phyloP scores from a whole-genome alignment of 768 basidiomycete species.

The Suillus subalutaceus region DNA sequence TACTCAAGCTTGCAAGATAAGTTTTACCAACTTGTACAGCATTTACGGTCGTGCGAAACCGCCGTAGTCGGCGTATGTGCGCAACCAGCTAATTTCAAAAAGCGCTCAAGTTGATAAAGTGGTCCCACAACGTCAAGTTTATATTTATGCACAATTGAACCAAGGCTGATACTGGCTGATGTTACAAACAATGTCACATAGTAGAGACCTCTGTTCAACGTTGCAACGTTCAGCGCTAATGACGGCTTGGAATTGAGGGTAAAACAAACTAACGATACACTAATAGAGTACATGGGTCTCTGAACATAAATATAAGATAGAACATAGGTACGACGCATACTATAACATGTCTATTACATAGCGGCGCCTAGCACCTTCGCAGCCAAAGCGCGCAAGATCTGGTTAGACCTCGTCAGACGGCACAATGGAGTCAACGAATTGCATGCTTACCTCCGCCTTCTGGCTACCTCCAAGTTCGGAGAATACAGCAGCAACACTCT shows the following conservation, averaged over 20 bases:
- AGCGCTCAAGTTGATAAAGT: neutral
- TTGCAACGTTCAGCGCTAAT: neutral
- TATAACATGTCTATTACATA: slow-evolving; percentile 21
- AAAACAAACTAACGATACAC: neutral
- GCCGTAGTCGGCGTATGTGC: too few species aligned
- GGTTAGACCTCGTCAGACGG: slow-evolving; percentile 3
- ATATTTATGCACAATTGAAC: neutral
- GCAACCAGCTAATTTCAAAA: neutral
- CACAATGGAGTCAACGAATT: neutral
- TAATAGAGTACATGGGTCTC: neutral
- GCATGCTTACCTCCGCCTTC: slow-evolving; percentile 76
- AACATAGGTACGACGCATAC: neutral
- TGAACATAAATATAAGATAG: neutral
- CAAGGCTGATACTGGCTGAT: neutral
- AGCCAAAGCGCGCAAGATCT: slow-evolving; percentile 84
- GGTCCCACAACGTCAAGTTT: neutral
- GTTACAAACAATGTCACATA: neutral
- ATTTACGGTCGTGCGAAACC: neutral
- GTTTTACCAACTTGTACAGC: neutral
- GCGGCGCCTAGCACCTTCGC: slow-evolving; percentile 81
- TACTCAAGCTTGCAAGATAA: neutral
- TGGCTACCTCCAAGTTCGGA: slow-evolving; percentile 70
- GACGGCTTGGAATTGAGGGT: neutral
- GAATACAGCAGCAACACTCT: slow-evolving; percentile 91
- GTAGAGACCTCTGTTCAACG: neutral